Percentiles rank a stretch among this genome's conserved stretches.
Evolutionary conservation across 2,329 filamentous ascomycete genomes (phyloP).

Genomic region (Waltergamsia citrina): DNA sequence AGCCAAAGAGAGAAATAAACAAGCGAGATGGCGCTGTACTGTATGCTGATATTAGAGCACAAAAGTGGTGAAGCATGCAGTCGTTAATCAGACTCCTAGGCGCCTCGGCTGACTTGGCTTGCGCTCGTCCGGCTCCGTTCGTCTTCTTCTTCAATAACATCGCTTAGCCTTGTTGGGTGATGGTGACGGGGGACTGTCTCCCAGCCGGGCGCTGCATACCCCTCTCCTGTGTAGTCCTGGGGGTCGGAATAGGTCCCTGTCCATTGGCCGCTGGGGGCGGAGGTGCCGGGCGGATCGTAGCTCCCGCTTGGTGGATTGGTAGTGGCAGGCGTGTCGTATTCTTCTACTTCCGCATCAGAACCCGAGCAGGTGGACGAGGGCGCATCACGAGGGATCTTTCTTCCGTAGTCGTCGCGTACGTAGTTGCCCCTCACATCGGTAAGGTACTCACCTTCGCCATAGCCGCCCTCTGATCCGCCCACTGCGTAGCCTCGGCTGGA

Average conservation of each 20-base stretch:
- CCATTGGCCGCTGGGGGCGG: slow-evolving; percentile 7
- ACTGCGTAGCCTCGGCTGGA: slow-evolving; percentile 3
- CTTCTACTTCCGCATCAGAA: slow-evolving; percentile 45
- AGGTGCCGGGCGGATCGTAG: slow-evolving; percentile 18
- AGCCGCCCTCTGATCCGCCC: slow-evolving; percentile 47
- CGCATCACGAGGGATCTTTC: slow-evolving; percentile 44
- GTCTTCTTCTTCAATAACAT: slow-evolving; percentile 80
- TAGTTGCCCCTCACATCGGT: slow-evolving; percentile 53
- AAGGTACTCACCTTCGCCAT: slow-evolving; percentile 64
- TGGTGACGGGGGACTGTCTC: slow-evolving; percentile 71
- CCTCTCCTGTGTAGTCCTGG: slow-evolving; percentile 55
- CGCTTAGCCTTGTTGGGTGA: slow-evolving; percentile 79
- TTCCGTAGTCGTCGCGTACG: slow-evolving; percentile 50
- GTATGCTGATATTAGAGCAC: neutral
- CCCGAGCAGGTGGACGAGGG: slow-evolving; percentile 31
- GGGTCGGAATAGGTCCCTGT: slow-evolving; percentile 6
- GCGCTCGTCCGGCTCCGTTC: slow-evolving; percentile 69
- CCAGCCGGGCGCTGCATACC: slow-evolving; percentile 62
- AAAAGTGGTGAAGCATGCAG: neutral
- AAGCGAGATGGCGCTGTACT: neutral
- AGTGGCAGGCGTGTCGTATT: slow-evolving; percentile 45
- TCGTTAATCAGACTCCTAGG: neutral
- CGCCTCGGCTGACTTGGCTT: slow-evolving; percentile 45
- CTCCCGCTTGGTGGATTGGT: slow-evolving; percentile 26
- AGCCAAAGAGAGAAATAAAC: neutral